A percentile compares a stretch with the other conserved stretches of the same genome.
Conservation (phyloP, 2,329 filamentous ascomycete genomes). For the Plectosphaerella plurivora region DNA sequence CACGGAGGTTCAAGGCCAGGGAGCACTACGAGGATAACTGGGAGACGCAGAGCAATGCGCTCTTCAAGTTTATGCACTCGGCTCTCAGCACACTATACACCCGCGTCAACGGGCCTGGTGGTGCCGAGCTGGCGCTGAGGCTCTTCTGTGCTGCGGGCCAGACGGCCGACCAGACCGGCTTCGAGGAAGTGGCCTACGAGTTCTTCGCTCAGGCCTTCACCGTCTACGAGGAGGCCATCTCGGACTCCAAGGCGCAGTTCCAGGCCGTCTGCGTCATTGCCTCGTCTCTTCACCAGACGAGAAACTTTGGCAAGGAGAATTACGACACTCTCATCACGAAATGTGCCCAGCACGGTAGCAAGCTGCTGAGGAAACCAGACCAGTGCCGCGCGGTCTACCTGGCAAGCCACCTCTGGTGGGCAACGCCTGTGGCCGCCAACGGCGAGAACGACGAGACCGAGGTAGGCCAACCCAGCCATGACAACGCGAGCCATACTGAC, state of each 20-base stretch:
- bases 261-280: conserved; percentile 96
- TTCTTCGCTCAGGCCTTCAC: conserved; percentile 98
- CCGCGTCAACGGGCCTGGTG: conserved; percentile 70
- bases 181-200: conserved; percentile 95
- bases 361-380: conserved; percentile 94
- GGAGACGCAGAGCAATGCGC: conserved; percentile 62
- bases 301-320: conserved; percentile 93
- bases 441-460: conserved; percentile 77
- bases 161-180: conserved; percentile 83
- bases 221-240: conserved; percentile 94
- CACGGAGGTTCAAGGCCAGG: conserved; percentile 79
- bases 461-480: conserved; percentile 45
- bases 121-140: conserved; percentile 82
- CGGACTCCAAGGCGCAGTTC: conserved; percentile 94
- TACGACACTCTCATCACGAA: conserved; percentile 99
- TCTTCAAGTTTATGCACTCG: conserved; percentile 95
- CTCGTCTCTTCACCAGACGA: conserved; percentile 79
- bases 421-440: conserved; percentile 72
- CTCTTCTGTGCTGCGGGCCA: conserved; percentile 91
- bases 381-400: conserved; percentile 96
- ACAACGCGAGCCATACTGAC: conserved; percentile 20
- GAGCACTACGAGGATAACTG: conserved; percentile 74
- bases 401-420: conserved; percentile 97
- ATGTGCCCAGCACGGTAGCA: conserved; percentile 92
- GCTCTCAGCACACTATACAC: conserved; percentile 83